Conservation (phyloP, 1,284 basidiomycete species). For the Leccinum pallidistipes region DNA sequence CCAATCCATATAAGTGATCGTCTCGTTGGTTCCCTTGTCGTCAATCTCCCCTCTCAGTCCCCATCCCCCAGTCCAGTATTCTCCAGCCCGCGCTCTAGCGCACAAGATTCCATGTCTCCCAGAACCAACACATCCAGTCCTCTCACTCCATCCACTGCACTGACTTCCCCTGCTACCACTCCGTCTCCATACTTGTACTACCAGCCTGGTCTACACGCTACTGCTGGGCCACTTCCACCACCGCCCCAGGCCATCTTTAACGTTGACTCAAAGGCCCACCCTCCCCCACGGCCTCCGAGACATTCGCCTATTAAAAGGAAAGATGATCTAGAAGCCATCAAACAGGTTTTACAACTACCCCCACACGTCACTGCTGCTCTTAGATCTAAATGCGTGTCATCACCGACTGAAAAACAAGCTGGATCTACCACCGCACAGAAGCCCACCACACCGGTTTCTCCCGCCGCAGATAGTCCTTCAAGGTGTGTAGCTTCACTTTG, state of each 20-base stretch:
- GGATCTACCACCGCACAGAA: slow-evolving; percentile 6
- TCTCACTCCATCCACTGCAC: slow-evolving; percentile 27
- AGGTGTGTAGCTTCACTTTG: slow-evolving; percentile 22
- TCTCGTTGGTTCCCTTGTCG: slow-evolving; percentile 58
- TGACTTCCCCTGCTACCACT: slow-evolving; percentile 29
- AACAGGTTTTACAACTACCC: slow-evolving; percentile 57
- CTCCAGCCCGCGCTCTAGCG: slow-evolving; percentile 30
- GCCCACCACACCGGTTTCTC: background rate
- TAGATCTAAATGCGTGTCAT: slow-evolving; percentile 17
- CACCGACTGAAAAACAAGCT: slow-evolving; percentile 10
- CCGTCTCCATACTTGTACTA: slow-evolving; percentile 54
- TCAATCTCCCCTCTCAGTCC: slow-evolving; percentile 40
- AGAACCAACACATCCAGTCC: slow-evolving; percentile 28
- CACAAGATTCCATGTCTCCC: slow-evolving; percentile 33
- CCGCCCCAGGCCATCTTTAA: slow-evolving; percentile 58
- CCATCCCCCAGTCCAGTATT: slow-evolving; percentile 26
- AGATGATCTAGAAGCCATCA: slow-evolving; percentile 53
- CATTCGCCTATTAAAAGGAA: slow-evolving; percentile 50
- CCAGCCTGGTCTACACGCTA: slow-evolving; percentile 66
- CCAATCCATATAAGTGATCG: slow-evolving; percentile 54
- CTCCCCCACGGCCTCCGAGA: slow-evolving; percentile 67
- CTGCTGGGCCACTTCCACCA: slow-evolving; percentile 68
- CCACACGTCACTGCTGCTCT: slow-evolving; percentile 52
- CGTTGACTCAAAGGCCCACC: slow-evolving; percentile 43
- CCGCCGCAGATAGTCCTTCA: slow-evolving; percentile 9